phyloP scores from a whole-genome alignment of 768 basidiomycete species.

The Panaeolus cyanescens region DNA sequence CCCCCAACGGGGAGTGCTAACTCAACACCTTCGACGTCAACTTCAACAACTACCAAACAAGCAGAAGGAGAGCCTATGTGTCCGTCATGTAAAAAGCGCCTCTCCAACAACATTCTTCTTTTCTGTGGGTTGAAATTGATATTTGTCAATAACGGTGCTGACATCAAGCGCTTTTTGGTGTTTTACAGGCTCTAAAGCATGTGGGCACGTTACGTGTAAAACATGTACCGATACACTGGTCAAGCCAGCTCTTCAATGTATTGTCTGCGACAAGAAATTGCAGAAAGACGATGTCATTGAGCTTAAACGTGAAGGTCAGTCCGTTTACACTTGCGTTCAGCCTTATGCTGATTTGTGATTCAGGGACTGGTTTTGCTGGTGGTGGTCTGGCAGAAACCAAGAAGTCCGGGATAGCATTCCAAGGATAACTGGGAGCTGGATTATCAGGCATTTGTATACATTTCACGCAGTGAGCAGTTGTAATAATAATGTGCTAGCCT shows the following conservation, averaged over 20 bases:
- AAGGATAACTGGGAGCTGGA: conserved; percentile 49
- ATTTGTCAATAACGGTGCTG: background rate
- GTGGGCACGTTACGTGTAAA: conserved; percentile 91
- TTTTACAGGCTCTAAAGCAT: conserved; percentile 51
- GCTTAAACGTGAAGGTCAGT: conserved; percentile 84
- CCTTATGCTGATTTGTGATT: background rate
- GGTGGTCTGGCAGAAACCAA: conserved; percentile 93
- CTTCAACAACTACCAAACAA: conserved; percentile 39
- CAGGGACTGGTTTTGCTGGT: conserved; percentile 92
- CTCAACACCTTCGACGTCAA: conserved; percentile 39
- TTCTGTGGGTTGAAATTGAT: conserved; percentile 51
- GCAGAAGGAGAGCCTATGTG: conserved; percentile 75
- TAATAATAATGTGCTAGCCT: too few species aligned
- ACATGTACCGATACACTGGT: conserved; percentile 90
- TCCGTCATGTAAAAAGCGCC: conserved; percentile 82
- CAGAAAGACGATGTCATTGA: conserved; percentile 77
- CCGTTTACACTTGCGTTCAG: background rate
- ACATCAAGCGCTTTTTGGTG: background rate
- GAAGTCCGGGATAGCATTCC: conserved; percentile 81
- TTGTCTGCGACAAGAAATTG: conserved; percentile 76
- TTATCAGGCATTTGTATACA: background rate
- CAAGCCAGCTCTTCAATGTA: conserved; percentile 75
- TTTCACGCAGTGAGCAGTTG: background rate
- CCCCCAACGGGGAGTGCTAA: conserved; percentile 28
- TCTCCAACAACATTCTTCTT: conserved; percentile 77